These are phyloP conservation scores for Wickerhamomyces sydowiorum DNA, from an alignment of 805 yeast genomes.

Conservation along the genomic window DNA sequence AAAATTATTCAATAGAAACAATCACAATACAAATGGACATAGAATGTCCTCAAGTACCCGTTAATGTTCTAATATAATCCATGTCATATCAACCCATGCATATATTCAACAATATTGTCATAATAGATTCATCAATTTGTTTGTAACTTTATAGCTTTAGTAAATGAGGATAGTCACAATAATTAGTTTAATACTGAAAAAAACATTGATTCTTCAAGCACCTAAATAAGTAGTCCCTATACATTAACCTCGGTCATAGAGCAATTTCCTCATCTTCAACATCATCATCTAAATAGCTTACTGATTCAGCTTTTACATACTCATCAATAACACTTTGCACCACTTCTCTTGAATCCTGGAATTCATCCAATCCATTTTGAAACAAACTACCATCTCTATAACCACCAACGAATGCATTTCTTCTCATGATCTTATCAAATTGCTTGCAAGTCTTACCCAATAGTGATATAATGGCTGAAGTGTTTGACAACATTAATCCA, in stretches of 20 bases:
- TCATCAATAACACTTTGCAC: constrained; percentile 74
- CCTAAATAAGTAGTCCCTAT: too few relatives aligned
- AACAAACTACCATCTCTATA: constrained; percentile 45
- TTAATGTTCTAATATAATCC: not conserved
- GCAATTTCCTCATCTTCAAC: constrained; percentile 30
- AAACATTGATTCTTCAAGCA: too few relatives aligned
- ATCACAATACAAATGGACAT: not conserved
- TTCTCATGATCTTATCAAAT: constrained; percentile 71
- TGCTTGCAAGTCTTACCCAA: constrained; percentile 65
- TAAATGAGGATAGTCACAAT: not conserved
- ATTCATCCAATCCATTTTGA: constrained; percentile 49
- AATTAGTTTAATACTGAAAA: too few relatives aligned
- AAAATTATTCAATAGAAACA: constrained; percentile 9
- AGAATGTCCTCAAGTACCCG: not conserved
- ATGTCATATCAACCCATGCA: not conserved
- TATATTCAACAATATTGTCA: too few relatives aligned
- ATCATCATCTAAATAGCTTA: constrained; percentile 35
- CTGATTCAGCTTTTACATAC: constrained; percentile 66
- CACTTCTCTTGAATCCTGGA: constrained; percentile 69
- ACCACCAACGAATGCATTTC: constrained; percentile 80
- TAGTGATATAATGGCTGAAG: constrained; percentile 65
- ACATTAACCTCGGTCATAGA: constrained; percentile 3
- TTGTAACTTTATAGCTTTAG: not conserved
- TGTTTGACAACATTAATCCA: constrained; percentile 82
- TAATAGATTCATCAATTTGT: too few relatives aligned